Evolutionary conservation across 164 flowering plant genomes (phyloP).

Genomic region (Vitis rupestris): DNA sequence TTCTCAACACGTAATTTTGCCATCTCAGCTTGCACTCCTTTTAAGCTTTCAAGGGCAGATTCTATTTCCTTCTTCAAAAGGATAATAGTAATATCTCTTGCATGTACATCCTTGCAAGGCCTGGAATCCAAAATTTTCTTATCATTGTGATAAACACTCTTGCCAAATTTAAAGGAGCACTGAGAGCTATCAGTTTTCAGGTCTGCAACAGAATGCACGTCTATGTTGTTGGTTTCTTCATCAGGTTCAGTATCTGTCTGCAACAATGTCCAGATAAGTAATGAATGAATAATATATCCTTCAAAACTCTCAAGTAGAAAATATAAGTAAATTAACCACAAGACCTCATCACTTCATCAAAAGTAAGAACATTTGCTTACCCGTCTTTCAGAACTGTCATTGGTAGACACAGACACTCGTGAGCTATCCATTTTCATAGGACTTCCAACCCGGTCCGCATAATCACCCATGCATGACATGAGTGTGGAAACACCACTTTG

Average conservation of each 20-base stretch:
- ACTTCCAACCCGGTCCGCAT: slow-evolving; percentile 24
- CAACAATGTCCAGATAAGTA: slow-evolving; percentile 21
- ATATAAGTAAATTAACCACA: slow-evolving; percentile 3
- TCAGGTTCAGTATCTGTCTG: slow-evolving; percentile 34
- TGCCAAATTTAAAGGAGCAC: slow-evolving; percentile 14
- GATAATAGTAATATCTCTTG: slow-evolving; percentile 42
- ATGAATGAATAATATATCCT: slow-evolving; percentile 10
- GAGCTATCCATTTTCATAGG: slow-evolving; percentile 14
- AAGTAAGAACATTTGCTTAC: slow-evolving; percentile 42
- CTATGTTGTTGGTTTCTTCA: slow-evolving; percentile 7
- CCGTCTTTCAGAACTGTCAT: slow-evolving; percentile 24
- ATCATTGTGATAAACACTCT: slow-evolving; percentile 5
- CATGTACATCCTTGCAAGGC: slow-evolving; percentile 19
- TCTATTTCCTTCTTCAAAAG: slow-evolving; percentile 76
- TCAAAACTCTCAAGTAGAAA: slow-evolving; percentile 11
- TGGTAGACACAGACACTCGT: slow-evolving; percentile 7
- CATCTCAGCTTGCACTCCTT: slow-evolving; percentile 65
- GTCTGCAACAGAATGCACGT: slow-evolving; percentile 11
- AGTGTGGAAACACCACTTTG: slow-evolving; percentile 53
- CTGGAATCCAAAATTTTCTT: slow-evolving; percentile 14
- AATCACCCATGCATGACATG: slow-evolving; percentile 43
- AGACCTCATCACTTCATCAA: not conserved
- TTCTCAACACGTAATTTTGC: slow-evolving; percentile 52
- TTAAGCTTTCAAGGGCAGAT: slow-evolving; percentile 59
- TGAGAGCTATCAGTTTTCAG: slow-evolving; percentile 3